A percentile compares a stretch with the other conserved stretches of the same genome.
These are phyloP conservation scores for Fraxinus albicans DNA, from an alignment of 305 asterid genomes.

Conservation along the genomic window DNA sequence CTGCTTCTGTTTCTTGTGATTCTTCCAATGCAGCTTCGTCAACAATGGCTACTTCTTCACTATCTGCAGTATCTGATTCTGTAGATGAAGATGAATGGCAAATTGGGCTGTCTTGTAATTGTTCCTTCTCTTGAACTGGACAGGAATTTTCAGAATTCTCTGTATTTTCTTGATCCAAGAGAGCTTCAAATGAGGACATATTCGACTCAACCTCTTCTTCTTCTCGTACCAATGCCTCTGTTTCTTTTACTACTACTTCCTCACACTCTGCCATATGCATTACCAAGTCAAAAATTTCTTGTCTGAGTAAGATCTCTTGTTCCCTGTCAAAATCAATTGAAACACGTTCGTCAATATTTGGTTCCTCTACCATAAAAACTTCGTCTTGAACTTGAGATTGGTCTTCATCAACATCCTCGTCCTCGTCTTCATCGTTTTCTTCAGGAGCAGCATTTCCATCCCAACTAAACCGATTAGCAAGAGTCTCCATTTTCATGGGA, in stretches of 20 bases:
- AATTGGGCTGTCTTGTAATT: constrained; percentile 15
- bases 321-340: constrained; percentile 21
- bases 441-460: constrained; percentile 33
- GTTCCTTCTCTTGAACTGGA: constrained; percentile 33
- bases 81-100: constrained; percentile 34
- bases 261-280: not conserved
- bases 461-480: constrained; percentile 41
- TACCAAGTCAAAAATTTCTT: not conserved
- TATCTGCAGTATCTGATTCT: constrained; percentile 29
- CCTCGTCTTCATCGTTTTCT: constrained; percentile 13
- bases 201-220: constrained; percentile 34
- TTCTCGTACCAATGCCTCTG: constrained; percentile 9
- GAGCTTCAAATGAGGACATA: constrained; percentile 48
- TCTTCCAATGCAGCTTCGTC: not conserved
- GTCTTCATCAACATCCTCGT: constrained; percentile 1
- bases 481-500: constrained; percentile 46
- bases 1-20: constrained; percentile 7
- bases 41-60: constrained; percentile 20
- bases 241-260: constrained; percentile 10
- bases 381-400: constrained; percentile 20
- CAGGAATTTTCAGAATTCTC: constrained; percentile 30
- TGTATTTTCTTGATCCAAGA: constrained; percentile 35
- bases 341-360: constrained; percentile 16
- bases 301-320: constrained; percentile 7
- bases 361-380: not conserved